These are phyloP conservation scores for Trichosporon sp. DNA, from an alignment of 1,284 basidiomycete species.

Conservation along the genomic window DNA sequence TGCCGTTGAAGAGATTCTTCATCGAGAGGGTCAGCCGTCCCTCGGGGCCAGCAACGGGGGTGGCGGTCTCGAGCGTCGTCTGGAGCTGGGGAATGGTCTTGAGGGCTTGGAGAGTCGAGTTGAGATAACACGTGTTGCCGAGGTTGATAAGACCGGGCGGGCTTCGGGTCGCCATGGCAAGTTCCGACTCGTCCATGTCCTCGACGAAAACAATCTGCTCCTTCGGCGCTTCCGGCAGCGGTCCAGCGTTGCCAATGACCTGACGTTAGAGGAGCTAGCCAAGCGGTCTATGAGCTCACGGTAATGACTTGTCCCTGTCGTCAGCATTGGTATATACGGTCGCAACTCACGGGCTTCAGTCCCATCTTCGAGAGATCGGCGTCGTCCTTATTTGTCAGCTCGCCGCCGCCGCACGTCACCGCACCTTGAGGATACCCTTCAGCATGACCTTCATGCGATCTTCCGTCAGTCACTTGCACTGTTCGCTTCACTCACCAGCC, in stretches of 20 bases:
- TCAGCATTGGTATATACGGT: not conserved
- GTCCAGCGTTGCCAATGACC: constrained; percentile 90
- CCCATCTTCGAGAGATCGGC: constrained; percentile 78
- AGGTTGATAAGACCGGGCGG: constrained; percentile 46
- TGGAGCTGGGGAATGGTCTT: constrained; percentile 87
- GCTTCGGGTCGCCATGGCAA: constrained; percentile 73
- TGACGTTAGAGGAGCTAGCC: constrained; percentile 60
- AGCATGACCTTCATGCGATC: constrained; percentile 98
- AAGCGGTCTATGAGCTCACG: constrained; percentile 54
- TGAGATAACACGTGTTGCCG: constrained; percentile 72
- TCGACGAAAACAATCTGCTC: constrained; percentile 71
- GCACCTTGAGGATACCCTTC: constrained; percentile 66
- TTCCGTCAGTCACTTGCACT: constrained; percentile 33
- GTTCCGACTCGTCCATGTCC: constrained; percentile 82
- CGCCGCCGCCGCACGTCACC: not conserved
- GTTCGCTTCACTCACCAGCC: constrained; percentile 42
- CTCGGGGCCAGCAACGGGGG: constrained; percentile 49
- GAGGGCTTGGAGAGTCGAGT: constrained; percentile 88
- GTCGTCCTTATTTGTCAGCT: constrained; percentile 66
- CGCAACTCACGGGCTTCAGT: constrained; percentile 68
- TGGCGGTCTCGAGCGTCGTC: constrained; percentile 60
- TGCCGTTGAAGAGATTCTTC: constrained; percentile 70
- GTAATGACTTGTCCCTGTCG: constrained; percentile 62
- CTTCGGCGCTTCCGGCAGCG: constrained; percentile 82
- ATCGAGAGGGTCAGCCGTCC: constrained; percentile 62